Conservation (phyloP, 169 alveolate genomes). For the Sarcocystis neurona region DNA sequence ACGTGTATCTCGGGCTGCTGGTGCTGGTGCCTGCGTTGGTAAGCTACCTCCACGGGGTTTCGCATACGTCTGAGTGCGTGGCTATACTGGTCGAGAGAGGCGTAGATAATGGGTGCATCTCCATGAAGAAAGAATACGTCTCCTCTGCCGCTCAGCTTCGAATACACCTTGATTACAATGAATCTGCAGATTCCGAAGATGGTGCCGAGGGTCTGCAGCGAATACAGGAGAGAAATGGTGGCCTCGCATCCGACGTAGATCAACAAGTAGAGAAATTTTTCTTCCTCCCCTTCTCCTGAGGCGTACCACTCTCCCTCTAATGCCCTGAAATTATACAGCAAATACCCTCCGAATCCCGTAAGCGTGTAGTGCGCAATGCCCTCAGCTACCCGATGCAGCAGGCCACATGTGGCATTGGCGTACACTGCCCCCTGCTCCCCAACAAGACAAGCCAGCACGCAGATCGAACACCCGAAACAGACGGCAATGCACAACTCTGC, state of each 20-base stretch:
- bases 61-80: slow-evolving; percentile 49
- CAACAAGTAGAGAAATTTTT: slow-evolving; percentile 23
- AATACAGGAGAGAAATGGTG: slow-evolving; percentile 40
- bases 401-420: slow-evolving; percentile 51
- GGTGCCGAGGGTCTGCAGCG: slow-evolving; percentile 62
- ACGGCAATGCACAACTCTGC: slow-evolving; percentile 43
- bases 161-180: slow-evolving; percentile 16
- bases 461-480: slow-evolving; percentile 26
- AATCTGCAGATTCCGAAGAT: slow-evolving; percentile 50
- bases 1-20: not conserved
- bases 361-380: slow-evolving; percentile 40
- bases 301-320: not conserved
- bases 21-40: not conserved
- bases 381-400: slow-evolving; percentile 49
- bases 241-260: slow-evolving; percentile 44
- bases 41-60: slow-evolving; percentile 44
- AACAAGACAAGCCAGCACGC: slow-evolving; percentile 36
- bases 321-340: slow-evolving; percentile 12
- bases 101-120: slow-evolving; percentile 55
- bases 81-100: slow-evolving; percentile 51
- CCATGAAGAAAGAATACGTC: slow-evolving; percentile 52
- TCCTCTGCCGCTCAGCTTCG: slow-evolving; percentile 50
- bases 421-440: slow-evolving; percentile 51
- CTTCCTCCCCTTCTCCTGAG: not conserved
- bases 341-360: slow-evolving; percentile 22